These are phyloP conservation scores for Russula virescens DNA, from an alignment of 768 basidiomycete species.

Conservation along the genomic window DNA sequence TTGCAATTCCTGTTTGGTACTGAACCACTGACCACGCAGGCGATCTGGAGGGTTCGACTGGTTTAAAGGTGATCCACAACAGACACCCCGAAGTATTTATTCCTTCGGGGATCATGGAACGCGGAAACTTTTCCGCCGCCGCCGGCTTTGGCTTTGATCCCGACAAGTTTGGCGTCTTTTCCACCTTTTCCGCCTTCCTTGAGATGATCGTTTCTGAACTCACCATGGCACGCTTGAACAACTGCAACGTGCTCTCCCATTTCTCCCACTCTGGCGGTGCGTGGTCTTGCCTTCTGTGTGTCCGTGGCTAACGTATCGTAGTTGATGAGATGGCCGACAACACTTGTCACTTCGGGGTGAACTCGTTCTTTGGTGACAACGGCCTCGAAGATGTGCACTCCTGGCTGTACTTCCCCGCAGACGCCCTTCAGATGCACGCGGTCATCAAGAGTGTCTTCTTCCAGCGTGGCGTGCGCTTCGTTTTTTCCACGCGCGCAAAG, in stretches of 20 bases:
- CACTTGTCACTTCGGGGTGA: constrained; percentile 66
- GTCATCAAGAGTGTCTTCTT: constrained; percentile 77
- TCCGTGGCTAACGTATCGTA: background rate
- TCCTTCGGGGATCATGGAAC: constrained; percentile 83
- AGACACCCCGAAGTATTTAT: constrained; percentile 87
- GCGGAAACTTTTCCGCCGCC: constrained; percentile 77
- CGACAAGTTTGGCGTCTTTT: constrained; percentile 83
- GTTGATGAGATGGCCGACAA: constrained; percentile 49
- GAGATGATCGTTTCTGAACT: constrained; percentile 89
- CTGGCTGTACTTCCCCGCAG: constrained; percentile 85
- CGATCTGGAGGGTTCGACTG: constrained; percentile 86
- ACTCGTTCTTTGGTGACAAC: constrained; percentile 85
- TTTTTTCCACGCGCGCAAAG: constrained; percentile 88
- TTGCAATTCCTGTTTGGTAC: background rate
- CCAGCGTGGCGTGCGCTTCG: constrained; percentile 72
- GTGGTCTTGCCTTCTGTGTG: constrained; percentile 20
- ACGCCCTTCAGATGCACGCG: constrained; percentile 73
- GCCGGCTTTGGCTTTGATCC: constrained; percentile 82
- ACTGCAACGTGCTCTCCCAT: constrained; percentile 82
- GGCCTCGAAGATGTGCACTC: constrained; percentile 76
- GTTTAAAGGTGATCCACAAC: constrained; percentile 81
- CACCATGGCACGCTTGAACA: constrained; percentile 89
- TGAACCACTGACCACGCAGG: constrained; percentile 36
- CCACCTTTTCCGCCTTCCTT: constrained; percentile 86
- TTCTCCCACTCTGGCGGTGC: constrained; percentile 84